Percentiles rank a stretch among this genome's conserved stretches.
Conservation (phyloP, 2,329 filamentous ascomycete species). For the Ceratocystis papillata region DNA sequence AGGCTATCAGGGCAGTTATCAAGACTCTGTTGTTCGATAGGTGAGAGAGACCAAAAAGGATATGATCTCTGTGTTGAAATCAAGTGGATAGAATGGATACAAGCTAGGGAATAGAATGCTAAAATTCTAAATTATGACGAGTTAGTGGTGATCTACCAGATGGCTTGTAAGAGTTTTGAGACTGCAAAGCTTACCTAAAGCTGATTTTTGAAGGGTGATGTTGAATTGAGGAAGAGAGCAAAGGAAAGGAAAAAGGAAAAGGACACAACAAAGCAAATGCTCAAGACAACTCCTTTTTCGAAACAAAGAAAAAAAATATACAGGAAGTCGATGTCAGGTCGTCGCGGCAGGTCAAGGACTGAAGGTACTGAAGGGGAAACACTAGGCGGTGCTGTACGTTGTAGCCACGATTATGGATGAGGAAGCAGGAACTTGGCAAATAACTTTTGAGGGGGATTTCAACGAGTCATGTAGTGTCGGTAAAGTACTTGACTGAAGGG, state of each 20-base stretch:
- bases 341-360: neutral
- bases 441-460: constrained; percentile 3
- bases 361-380: neutral
- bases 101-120: constrained; percentile 18
- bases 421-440: neutral
- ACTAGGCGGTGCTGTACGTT: neutral
- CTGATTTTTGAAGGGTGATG: neutral
- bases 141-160: neutral
- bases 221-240: neutral
- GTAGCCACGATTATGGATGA: constrained; percentile 5
- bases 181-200: constrained; percentile 1
- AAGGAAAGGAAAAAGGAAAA: neutral
- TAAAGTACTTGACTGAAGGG: neutral
- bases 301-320: constrained; percentile 1
- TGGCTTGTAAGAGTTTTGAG: neutral
- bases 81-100: neutral
- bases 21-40: neutral
- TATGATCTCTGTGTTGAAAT: neutral
- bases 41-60: neutral
- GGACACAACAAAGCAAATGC: neutral
- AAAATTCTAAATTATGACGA: constrained; percentile 11
- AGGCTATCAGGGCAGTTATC: neutral
- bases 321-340: constrained; percentile 7
- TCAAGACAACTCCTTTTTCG: constrained; percentile 2
- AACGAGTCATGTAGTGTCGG: constrained; percentile 2